Evolutionary conservation across 2,329 filamentous ascomycete genomes (phyloP).

Genomic region (Hypoxylon sp.): DNA sequence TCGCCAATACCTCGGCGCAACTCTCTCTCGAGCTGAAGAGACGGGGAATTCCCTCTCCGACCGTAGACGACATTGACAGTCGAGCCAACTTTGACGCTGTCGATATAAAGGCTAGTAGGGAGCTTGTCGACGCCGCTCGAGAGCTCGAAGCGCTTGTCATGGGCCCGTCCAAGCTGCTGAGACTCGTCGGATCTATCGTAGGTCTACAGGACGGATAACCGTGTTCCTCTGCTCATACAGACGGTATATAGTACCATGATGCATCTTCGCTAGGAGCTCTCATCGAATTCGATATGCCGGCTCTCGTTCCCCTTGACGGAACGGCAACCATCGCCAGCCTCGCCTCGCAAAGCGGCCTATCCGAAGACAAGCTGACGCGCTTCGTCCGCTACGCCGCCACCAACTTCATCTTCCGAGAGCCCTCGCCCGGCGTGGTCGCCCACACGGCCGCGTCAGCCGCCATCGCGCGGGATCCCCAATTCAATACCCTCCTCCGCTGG

Average conservation of each 20-base stretch:
- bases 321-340: neutral
- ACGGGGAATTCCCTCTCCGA: neutral
- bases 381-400: conserved; percentile 4
- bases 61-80: neutral
- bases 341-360: neutral
- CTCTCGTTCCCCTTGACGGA: neutral
- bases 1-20: neutral
- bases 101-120: neutral
- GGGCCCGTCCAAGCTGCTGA: neutral
- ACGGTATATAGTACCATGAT: conserved; percentile 1
- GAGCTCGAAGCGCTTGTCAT: conserved; percentile 3
- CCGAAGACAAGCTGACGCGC: conserved; percentile 3
- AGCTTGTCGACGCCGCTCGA: neutral
- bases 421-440: neutral
- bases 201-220: neutral
- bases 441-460: conserved; percentile 1
- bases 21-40: neutral
- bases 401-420: conserved; percentile 5
- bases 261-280: neutral
- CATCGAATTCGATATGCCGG: conserved; percentile 2
- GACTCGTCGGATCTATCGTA: neutral
- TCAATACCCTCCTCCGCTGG: neutral
- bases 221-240: neutral
- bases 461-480: neutral
- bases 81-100: neutral